A percentile compares a stretch with the other conserved stretches of the same genome.
Evolutionary conservation across 352 stramenopile species (phyloP).

Genomic region (Phytophthora pisi): DNA sequence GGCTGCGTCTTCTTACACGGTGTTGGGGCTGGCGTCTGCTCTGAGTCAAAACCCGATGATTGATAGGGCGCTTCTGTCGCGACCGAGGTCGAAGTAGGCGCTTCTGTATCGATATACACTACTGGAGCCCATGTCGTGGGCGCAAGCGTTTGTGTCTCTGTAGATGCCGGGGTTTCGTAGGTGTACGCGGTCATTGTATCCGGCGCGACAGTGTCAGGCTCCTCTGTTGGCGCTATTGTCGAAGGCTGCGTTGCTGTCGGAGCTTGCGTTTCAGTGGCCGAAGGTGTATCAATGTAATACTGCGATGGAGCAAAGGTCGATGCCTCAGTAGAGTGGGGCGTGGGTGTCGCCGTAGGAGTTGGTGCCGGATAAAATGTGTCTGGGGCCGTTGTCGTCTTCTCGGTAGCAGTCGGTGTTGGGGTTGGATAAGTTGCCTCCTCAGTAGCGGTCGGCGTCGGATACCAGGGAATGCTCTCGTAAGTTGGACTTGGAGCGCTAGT

Average conservation of each 20-base stretch:
- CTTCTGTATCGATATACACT: conserved; percentile 8
- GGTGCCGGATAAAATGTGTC: neutral
- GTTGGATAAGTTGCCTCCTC: neutral
- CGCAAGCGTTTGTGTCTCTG: conserved; percentile 9
- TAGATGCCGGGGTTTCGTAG: conserved; percentile 13
- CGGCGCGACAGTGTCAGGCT: neutral
- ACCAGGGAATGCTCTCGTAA: neutral
- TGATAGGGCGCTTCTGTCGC: neutral
- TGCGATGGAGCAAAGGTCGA: neutral
- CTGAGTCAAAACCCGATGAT: neutral
- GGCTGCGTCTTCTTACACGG: conserved; percentile 3
- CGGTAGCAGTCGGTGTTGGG: neutral
- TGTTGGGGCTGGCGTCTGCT: conserved; percentile 2
- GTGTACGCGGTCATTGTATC: neutral
- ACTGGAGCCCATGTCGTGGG: conserved; percentile 2
- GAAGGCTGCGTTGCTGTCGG: conserved; percentile 3
- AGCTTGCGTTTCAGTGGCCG: neutral
- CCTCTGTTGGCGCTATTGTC: conserved; percentile 3
- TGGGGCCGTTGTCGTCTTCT: neutral
- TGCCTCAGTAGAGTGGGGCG: neutral
- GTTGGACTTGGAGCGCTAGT: neutral
- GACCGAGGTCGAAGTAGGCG: conserved; percentile 1
- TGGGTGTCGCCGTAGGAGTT: neutral
- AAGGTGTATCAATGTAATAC: neutral
- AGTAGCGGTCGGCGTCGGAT: neutral